These are phyloP conservation scores for Fusarium austroafricanum DNA, from an alignment of 2,329 filamentous ascomycete genomes.

Conservation along the genomic window DNA sequence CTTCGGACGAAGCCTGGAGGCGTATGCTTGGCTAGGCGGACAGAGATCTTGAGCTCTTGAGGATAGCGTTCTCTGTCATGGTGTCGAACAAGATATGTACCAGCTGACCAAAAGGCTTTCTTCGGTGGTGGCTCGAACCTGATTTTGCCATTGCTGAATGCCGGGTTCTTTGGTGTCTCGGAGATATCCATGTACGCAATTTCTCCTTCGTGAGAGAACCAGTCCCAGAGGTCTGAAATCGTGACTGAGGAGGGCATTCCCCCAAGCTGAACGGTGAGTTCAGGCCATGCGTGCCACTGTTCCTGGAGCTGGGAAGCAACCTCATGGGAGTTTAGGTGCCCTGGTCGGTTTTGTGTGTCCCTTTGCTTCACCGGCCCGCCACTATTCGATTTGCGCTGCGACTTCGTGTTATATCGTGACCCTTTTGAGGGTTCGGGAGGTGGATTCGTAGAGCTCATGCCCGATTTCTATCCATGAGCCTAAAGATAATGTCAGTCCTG, in stretches of 20 bases:
- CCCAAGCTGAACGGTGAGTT: conserved; percentile 49
- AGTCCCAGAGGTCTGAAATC: conserved; percentile 60
- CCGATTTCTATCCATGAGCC: neutral
- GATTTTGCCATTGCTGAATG: conserved; percentile 56
- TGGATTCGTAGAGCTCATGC: conserved; percentile 6
- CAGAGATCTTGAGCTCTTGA: conserved; percentile 34
- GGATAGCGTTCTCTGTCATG: conserved; percentile 36
- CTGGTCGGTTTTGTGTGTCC: neutral
- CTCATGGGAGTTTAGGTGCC: neutral
- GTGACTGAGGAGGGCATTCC: conserved; percentile 53
- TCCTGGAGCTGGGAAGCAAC: conserved; percentile 2
- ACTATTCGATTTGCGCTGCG: neutral
- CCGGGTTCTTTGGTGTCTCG: neutral
- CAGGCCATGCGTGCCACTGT: conserved; percentile 52
- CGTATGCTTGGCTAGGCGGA: conserved; percentile 1
- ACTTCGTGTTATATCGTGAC: neutral
- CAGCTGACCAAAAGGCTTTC: conserved; percentile 62
- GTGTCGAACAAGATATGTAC: conserved; percentile 45
- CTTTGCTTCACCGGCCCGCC: conserved; percentile 1
- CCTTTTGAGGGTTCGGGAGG: neutral
- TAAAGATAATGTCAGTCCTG: neutral
- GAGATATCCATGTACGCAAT: conserved; percentile 69
- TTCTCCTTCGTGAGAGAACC: conserved; percentile 64
- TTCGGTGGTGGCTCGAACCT: conserved; percentile 69
- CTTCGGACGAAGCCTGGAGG: conserved; percentile 35